Evolutionary conservation across 805 yeast genomes (phyloP), one percentile per base, ranked within the genome.

Genomic region (Hemisphaericaspora nanyangensis): DNA sequence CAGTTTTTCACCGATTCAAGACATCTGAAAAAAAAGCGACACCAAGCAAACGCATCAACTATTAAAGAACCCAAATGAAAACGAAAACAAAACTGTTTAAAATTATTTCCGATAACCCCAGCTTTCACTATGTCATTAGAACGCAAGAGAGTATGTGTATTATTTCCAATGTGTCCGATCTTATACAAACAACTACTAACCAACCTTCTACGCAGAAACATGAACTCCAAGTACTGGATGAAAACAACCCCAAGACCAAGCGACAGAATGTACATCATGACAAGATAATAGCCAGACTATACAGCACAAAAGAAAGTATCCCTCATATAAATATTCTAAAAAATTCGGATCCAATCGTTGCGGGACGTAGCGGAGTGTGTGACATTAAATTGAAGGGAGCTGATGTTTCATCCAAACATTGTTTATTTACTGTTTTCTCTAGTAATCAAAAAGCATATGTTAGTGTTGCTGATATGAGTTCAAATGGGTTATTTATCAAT

Each of bases 401-500:
- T 1, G 89, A 83, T 49, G 78, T 82, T 7, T 82, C 89, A 0
- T 77, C 86, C 0, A 63, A 66, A 22, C 91, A 84, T 52, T 79
- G 86, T 48, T 72, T 71, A 39, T 55, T 83, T 7, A 66, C 46
- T 55, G 60, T 17, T 51, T 34, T 42, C 16, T 16, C 18, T 8
- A 17, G 15, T 5, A 11, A 15, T 3, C 65, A 63, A 15, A 47
- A 45, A 44, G 76, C 54, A 44, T 61, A 41, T 46, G 69, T 50
- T 44, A 77, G 74, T 45, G 51, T 82, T 8, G 69, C 76, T 3
- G 91, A 83, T 55, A 47, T 65, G 24, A 73, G 79, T 46, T 65
- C 85, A 3, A 83, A 84, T 54, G 90, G 91, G 1, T 77, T 86
- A 0, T 80, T 66, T 47, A 66, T 84, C 13, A 84, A 84, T 50